Percentiles rank a stretch among this genome's conserved stretches.
Evolutionary conservation across 192 early-diverging fungal genomes (phyloP).

Genomic region (Thamnidium elegans): DNA sequence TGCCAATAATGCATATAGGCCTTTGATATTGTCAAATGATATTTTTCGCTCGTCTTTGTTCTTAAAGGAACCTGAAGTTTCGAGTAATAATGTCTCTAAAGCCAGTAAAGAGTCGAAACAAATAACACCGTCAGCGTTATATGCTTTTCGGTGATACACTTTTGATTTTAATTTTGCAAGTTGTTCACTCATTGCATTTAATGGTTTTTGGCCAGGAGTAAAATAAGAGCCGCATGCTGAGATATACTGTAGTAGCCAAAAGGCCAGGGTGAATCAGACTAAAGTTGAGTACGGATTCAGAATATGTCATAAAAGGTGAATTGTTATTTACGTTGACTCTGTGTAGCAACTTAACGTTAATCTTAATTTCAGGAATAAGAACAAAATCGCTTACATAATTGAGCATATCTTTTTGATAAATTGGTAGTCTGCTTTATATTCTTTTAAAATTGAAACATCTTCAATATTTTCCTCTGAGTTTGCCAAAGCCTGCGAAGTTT

Average conservation of each 20-base stretch:
- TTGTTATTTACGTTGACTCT: no score
- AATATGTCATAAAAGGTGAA: neutral
- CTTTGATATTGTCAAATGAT: slow-evolving; percentile 2
- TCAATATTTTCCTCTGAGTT: no score
- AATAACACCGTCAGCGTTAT: slow-evolving; percentile 2
- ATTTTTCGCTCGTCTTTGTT: slow-evolving; percentile 3
- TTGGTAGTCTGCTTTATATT: no score
- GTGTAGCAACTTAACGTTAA: no score
- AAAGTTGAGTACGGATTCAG: neutral
- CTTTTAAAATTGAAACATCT: no score
- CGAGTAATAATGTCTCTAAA: neutral
- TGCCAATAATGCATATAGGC: neutral
- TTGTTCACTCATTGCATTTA: neutral
- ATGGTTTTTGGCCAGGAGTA: neutral
- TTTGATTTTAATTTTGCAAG: neutral
- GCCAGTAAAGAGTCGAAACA: neutral
- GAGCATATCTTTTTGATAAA: no score
- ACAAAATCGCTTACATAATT: no score
- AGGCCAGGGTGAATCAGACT: neutral
- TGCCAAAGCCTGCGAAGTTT: no score
- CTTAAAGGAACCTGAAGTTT: neutral
- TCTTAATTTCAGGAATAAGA: no score
- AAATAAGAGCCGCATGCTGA: neutral
- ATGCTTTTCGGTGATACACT: neutral
- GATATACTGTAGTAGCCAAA: neutral